A percentile compares a stretch with the other conserved stretches of the same genome.
phyloP scores from a whole-genome alignment of 148 eudicot genomes.

The Pouteria glomerata region DNA sequence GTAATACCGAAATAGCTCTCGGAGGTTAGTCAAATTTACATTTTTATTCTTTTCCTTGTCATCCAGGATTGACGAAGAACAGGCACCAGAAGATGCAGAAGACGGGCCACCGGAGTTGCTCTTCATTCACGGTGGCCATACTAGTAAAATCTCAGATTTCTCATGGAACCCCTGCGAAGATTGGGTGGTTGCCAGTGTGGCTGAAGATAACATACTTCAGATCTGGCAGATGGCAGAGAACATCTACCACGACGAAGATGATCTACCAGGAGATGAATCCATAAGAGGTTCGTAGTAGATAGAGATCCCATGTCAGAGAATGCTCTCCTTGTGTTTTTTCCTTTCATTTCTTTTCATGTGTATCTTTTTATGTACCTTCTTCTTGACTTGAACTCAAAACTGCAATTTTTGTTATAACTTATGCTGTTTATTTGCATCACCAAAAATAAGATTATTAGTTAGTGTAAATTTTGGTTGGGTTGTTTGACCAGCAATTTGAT shows the following conservation, averaged over 20 bases:
- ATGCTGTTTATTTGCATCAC: no score
- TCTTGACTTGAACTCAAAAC: no score
- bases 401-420: no score
- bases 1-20: neutral
- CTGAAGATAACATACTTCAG: constrained; percentile 85
- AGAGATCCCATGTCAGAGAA: neutral
- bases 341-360: no score
- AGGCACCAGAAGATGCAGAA: constrained; percentile 78
- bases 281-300: constrained; percentile 31
- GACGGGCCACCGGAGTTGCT: constrained; percentile 92
- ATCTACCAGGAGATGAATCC: constrained; percentile 49
- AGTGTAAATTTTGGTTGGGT: no score
- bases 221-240: constrained; percentile 98
- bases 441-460: neutral
- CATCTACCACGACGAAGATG: constrained; percentile 79
- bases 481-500: no score
- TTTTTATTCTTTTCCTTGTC: neutral
- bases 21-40: neutral
- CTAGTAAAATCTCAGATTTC: constrained; percentile 87
- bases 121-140: constrained; percentile 90
- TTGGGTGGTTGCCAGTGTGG: constrained; percentile 87
- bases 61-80: constrained; percentile 62
- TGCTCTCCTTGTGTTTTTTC: neutral
- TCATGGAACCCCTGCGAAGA: constrained; percentile 94
- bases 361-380: no score